These are phyloP conservation scores for Prunella vulgaris DNA, from an alignment of 257 asterid genomes.

Conservation along the genomic window DNA sequence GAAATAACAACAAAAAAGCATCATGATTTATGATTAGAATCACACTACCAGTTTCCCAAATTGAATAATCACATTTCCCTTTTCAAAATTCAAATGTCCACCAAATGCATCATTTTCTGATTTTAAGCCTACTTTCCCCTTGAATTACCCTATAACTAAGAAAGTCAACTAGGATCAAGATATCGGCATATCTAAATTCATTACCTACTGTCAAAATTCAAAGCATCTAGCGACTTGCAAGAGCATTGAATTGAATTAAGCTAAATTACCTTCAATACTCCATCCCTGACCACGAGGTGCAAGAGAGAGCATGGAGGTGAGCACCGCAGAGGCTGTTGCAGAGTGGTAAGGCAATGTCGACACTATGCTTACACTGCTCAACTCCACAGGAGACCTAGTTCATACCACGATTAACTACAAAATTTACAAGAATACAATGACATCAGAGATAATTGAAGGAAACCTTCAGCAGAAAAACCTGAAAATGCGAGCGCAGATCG, in stretches of 20 bases:
- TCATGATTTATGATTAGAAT: neutral
- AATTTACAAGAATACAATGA: neutral
- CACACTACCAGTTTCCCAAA: neutral
- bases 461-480: slow-evolving; percentile 37
- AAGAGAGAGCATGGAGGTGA: slow-evolving; percentile 81
- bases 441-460: neutral
- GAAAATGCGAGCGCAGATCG: slow-evolving; percentile 65
- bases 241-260: neutral
- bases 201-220: neutral
- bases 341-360: slow-evolving; percentile 82
- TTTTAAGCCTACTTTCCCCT: neutral
- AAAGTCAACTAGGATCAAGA: neutral
- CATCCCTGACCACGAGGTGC: slow-evolving; percentile 69
- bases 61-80: neutral
- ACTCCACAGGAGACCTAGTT: slow-evolving; percentile 68
- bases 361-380: slow-evolving; percentile 51
- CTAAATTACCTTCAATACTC: slow-evolving; percentile 67
- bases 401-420: neutral
- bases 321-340: slow-evolving; percentile 83
- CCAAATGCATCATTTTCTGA: neutral
- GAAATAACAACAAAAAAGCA: neutral
- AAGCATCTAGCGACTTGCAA: neutral
- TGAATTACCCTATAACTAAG: neutral
- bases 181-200: neutral
- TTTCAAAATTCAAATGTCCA: neutral